Conservation (phyloP, 495 filamentous ascomycete genomes). For the Peziza echinospora region DNA sequence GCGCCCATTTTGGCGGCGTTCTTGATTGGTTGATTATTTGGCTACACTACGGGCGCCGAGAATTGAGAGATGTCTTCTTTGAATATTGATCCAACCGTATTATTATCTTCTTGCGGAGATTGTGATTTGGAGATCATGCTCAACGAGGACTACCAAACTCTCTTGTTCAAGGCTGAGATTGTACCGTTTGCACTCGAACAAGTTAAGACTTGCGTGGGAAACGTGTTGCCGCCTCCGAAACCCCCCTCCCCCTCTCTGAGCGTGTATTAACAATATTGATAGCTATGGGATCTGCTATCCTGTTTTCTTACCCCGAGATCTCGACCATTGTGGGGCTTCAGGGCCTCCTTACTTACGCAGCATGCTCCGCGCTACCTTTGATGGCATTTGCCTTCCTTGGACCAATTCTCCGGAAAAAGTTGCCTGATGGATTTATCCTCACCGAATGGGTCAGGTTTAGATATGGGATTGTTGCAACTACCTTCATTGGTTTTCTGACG, state of each 20-base stretch:
- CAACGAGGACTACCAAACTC: slow-evolving; percentile 19
- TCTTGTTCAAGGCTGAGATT: slow-evolving; percentile 43
- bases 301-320: slow-evolving; percentile 60
- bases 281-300: slow-evolving; percentile 59
- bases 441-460: slow-evolving; percentile 61
- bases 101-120: slow-evolving; percentile 13
- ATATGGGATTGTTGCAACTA: slow-evolving; percentile 39
- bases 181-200: slow-evolving; percentile 83
- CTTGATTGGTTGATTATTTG: slow-evolving; percentile 25
- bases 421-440: slow-evolving; percentile 54
- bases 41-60: slow-evolving; percentile 70
- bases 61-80: slow-evolving; percentile 18
- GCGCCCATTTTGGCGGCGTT: neutral
- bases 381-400: slow-evolving; percentile 45
- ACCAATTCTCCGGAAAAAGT: slow-evolving; percentile 50
- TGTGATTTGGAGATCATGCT: slow-evolving; percentile 4
- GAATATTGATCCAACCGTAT: slow-evolving; percentile 26
- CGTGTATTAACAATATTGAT: slow-evolving; percentile 1
- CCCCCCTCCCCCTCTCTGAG: slow-evolving; percentile 15
- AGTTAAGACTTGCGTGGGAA: slow-evolving; percentile 91
- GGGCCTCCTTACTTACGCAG: slow-evolving; percentile 47
- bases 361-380: slow-evolving; percentile 43
- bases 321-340: slow-evolving; percentile 58
- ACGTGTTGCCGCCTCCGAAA: slow-evolving; percentile 56
- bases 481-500: slow-evolving; percentile 48